Conservation (phyloP, 202 grass and related monocot genomes). For the Eragrostis tef region DNA sequence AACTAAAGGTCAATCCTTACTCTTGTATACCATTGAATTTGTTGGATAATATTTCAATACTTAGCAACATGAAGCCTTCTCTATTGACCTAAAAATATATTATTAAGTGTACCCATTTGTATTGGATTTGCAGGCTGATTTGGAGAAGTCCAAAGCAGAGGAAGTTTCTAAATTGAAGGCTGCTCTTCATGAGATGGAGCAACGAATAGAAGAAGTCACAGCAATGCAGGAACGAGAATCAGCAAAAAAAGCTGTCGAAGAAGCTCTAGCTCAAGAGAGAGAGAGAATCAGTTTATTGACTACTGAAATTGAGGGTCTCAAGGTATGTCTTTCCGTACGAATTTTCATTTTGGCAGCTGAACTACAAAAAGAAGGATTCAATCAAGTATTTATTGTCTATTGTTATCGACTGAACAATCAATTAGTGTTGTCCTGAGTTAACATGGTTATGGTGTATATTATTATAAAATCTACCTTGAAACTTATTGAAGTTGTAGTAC, state of each 20-base stretch:
- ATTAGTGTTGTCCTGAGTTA: constrained; percentile 20
- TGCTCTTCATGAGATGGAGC: constrained; percentile 67
- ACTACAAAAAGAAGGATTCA: constrained; percentile 8
- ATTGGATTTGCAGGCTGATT: constrained; percentile 61
- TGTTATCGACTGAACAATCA: constrained; percentile 7
- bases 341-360: background rate
- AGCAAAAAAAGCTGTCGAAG: constrained; percentile 71
- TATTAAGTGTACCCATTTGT: constrained; percentile 32
- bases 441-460: background rate
- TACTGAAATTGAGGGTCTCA: constrained; percentile 64
- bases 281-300: constrained; percentile 67
- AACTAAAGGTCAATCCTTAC: constrained; percentile 57
- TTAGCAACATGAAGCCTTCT: background rate
- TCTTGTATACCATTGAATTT: constrained; percentile 44
- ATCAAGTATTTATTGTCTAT: background rate
- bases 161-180: constrained; percentile 68
- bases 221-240: constrained; percentile 63
- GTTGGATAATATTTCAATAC: constrained; percentile 34
- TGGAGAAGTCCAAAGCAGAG: constrained; percentile 70
- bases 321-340: constrained; percentile 49
- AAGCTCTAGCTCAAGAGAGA: constrained; percentile 78
- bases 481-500: constrained; percentile 23
- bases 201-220: constrained; percentile 63
- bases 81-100: constrained; percentile 31
- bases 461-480: constrained; percentile 8